Conservation (phyloP, 257 asterid species). For the Capsicum baccatum region DNA sequence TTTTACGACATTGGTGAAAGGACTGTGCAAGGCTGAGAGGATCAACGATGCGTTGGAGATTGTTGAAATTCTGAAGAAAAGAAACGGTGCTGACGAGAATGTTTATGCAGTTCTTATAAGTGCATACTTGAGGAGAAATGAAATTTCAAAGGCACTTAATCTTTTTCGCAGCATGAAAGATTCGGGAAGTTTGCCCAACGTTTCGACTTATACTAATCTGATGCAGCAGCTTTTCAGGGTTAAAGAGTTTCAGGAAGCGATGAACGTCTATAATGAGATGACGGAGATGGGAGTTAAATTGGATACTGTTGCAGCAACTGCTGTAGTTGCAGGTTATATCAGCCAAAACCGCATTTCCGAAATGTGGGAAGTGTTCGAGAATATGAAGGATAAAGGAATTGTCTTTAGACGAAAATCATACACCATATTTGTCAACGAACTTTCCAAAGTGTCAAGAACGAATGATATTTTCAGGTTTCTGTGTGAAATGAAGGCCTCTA, state of each 20-base stretch:
- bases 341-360: constrained; percentile 62
- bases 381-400: constrained; percentile 62
- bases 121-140: constrained; percentile 61
- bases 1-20: constrained; percentile 66
- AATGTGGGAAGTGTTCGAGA: constrained; percentile 60
- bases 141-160: constrained; percentile 56
- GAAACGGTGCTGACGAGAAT: constrained; percentile 44
- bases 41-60: constrained; percentile 78
- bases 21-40: constrained; percentile 72
- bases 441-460: constrained; percentile 62
- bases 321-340: constrained; percentile 64
- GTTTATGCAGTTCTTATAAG: constrained; percentile 56
- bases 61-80: constrained; percentile 74
- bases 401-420: constrained; percentile 57
- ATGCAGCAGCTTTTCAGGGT: constrained; percentile 66
- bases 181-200: constrained; percentile 51
- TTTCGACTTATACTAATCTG: constrained; percentile 65
- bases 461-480: constrained; percentile 61
- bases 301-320: constrained; percentile 67
- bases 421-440: constrained; percentile 62
- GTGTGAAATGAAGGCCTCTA: constrained; percentile 55
- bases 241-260: constrained; percentile 64
- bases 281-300: constrained; percentile 54
- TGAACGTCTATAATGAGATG: constrained; percentile 71
- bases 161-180: constrained; percentile 59